Evolutionary conservation across 2,329 filamentous ascomycete genomes (phyloP).

Genomic region (Thermoascus crustaceus): DNA sequence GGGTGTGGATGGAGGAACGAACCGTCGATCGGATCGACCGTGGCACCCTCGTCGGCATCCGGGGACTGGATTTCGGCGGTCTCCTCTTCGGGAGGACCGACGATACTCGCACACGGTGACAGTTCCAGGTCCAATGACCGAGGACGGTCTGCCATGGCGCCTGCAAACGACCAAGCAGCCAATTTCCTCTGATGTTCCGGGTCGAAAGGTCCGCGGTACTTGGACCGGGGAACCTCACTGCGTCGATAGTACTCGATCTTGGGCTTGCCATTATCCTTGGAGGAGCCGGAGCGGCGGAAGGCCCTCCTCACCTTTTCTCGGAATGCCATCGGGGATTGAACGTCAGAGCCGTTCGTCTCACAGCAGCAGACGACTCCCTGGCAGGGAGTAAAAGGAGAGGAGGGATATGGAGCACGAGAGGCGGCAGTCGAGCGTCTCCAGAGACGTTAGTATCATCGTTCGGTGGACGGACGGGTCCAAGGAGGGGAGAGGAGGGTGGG

Average conservation of each 20-base stretch:
- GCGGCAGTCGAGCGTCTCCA: slow-evolving; percentile 13
- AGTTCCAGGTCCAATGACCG: slow-evolving; percentile 30
- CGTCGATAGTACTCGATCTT: slow-evolving; percentile 43
- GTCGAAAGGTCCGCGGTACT: slow-evolving; percentile 42
- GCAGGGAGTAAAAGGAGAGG: slow-evolving; percentile 21
- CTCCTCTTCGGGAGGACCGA: slow-evolving; percentile 12
- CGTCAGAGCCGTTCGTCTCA: slow-evolving; percentile 10
- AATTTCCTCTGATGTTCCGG: slow-evolving; percentile 36
- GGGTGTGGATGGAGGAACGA: slow-evolving; percentile 2
- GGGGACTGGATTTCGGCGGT: slow-evolving; percentile 9
- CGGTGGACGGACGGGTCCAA: slow-evolving; percentile 5
- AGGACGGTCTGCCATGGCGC: slow-evolving; percentile 25
- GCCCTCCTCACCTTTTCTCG: slow-evolving; percentile 30
- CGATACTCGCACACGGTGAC: slow-evolving; percentile 29
- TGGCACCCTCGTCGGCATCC: slow-evolving; percentile 15
- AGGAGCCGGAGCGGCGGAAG: slow-evolving; percentile 22
- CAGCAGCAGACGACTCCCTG: slow-evolving; percentile 21
- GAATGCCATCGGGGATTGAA: slow-evolving; percentile 25
- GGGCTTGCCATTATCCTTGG: slow-evolving; percentile 25
- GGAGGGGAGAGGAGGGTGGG: slow-evolving; percentile 2
- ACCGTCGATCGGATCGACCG: slow-evolving; percentile 15
- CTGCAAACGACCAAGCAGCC: slow-evolving; percentile 37
- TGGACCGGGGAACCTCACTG: slow-evolving; percentile 40
- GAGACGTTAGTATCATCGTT: slow-evolving; percentile 21
- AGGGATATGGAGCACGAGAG: slow-evolving; percentile 25